Evolutionary conservation across 768 basidiomycete species (phyloP).

Genomic region (Russula abietina): DNA sequence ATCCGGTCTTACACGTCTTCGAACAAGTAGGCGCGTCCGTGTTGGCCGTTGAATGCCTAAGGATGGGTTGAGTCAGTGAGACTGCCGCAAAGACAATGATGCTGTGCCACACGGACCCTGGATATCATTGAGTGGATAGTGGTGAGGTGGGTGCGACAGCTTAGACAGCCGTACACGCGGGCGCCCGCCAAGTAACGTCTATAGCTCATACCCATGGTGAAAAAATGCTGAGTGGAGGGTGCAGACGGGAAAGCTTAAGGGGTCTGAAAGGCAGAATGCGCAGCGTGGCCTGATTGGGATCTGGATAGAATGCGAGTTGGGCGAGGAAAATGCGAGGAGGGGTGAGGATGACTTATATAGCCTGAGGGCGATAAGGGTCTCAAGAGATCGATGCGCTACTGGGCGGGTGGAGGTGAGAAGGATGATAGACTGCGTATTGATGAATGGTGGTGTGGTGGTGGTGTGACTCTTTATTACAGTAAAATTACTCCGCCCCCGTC

Average conservation of each 20-base stretch:
- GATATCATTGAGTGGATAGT: conserved; percentile 89
- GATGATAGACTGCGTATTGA: not conserved
- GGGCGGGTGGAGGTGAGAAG: conserved; percentile 6
- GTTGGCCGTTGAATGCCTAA: conserved; percentile 95
- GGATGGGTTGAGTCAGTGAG: conserved; percentile 25
- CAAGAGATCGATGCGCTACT: not conserved
- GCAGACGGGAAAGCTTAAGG: conserved; percentile 6
- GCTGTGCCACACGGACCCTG: conserved; percentile 47
- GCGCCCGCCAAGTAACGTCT: conserved; percentile 80
- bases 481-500: not conserved
- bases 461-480: not conserved
- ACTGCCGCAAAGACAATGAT: not conserved
- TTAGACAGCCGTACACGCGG: conserved; percentile 82
- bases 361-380: conserved; percentile 8
- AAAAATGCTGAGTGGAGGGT: not conserved
- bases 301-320: conserved; percentile 12
- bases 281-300: conserved; percentile 6
- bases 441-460: conserved; percentile 1
- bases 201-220: conserved; percentile 81
- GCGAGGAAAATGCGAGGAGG: conserved; percentile 5
- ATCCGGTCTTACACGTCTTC: conserved; percentile 72
- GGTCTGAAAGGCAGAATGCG: not conserved
- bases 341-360: conserved; percentile 16
- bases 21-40: conserved; percentile 92
- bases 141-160: conserved; percentile 85